Evolutionary conservation across 2,329 filamentous ascomycete genomes (phyloP), one percentile per base, ranked within the genome.

Genomic region (Teratosphaeria nubilosa): DNA sequence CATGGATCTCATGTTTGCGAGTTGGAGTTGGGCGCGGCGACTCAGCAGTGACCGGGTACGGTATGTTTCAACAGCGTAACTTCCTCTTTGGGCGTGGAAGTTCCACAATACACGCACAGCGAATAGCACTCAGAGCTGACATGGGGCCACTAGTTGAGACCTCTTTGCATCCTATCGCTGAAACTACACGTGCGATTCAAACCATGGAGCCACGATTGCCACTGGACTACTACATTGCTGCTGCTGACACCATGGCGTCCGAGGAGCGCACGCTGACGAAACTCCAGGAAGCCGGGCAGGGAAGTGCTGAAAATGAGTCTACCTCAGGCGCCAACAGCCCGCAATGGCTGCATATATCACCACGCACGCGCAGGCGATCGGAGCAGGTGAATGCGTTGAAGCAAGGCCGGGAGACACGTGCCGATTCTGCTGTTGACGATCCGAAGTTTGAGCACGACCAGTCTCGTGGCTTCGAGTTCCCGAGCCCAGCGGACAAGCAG

Each of bases 361-460:
- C 41, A 32, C 45, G 45, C 14, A 20, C 55, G 20, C n/a, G 25
- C 48, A 55, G 56, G 25, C 54, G 59, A 20, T 25, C 41, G 48
- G 41, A 25, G 50, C 32, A 32, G 24, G 34, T 30, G 11, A 22
- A 25, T 24, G 24, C 22, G 6, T 16, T 48, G 37, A 22, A 51
- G n/a, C 58, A 54, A 30, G 58, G 60, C 24, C 54, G 60, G 14
- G 31, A 62, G 37, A 51, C 58, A 54, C 62, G 63, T 32, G 54
- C 54, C 22, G 62, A 65, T 51, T 62, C 61, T 24, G 48, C 25
- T 13, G 22, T 30, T 7, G 55, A 14, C 9, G 31, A 25, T 22
- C 16, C 45, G 37, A 16, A 55, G 14, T 7, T 41, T 16, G 53
- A 54, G 22, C 14, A 30, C 7, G 5, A 14, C 13, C 25, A 20